Percentiles rank a stretch among this genome's conserved stretches.
Evolutionary conservation across 2,329 filamentous ascomycete species (phyloP).

Genomic region (Sarocladium kiliense): DNA sequence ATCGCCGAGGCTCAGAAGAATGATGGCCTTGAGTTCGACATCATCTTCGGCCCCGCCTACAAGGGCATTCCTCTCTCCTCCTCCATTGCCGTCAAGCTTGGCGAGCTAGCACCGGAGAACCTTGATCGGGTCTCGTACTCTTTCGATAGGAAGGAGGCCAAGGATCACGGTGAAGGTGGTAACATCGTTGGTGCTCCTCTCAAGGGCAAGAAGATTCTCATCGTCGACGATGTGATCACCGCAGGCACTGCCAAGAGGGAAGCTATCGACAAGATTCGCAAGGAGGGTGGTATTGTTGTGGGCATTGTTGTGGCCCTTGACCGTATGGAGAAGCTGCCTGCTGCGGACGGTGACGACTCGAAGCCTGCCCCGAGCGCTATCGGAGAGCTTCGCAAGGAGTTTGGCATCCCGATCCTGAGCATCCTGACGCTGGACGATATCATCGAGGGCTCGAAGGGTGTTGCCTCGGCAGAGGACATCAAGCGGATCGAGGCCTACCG

Average conservation of each 20-base stretch:
- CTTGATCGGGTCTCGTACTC: slow-evolving; percentile 74
- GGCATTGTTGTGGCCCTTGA: slow-evolving; percentile 88
- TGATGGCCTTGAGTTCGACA: slow-evolving; percentile 59
- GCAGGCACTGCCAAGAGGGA: slow-evolving; percentile 92
- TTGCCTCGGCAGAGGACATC: slow-evolving; percentile 58
- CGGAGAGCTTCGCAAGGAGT: slow-evolving; percentile 78
- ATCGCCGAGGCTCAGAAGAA: slow-evolving; percentile 45
- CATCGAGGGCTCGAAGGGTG: slow-evolving; percentile 59
- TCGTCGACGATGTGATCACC: slow-evolving; percentile 96
- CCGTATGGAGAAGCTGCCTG: slow-evolving; percentile 75
- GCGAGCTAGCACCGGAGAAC: slow-evolving; percentile 57
- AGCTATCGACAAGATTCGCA: slow-evolving; percentile 81
- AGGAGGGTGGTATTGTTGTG: slow-evolving; percentile 77
- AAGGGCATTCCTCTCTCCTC: slow-evolving; percentile 93
- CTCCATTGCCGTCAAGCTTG: slow-evolving; percentile 70
- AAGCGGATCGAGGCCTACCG: slow-evolving; percentile 70
- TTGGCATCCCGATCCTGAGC: slow-evolving; percentile 74
- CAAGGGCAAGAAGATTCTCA: slow-evolving; percentile 78
- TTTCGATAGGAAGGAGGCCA: slow-evolving; percentile 95
- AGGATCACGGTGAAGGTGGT: slow-evolving; percentile 92
- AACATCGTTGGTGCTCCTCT: slow-evolving; percentile 84
- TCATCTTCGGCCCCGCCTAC: slow-evolving; percentile 92
- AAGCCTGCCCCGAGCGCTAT: slow-evolving; percentile 74
- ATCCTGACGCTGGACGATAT: slow-evolving; percentile 85
- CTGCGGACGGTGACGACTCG: slow-evolving; percentile 58